Conservation (phyloP, 1,284 basidiomycete genomes). For the Erythrobasidium hasegawianum region DNA sequence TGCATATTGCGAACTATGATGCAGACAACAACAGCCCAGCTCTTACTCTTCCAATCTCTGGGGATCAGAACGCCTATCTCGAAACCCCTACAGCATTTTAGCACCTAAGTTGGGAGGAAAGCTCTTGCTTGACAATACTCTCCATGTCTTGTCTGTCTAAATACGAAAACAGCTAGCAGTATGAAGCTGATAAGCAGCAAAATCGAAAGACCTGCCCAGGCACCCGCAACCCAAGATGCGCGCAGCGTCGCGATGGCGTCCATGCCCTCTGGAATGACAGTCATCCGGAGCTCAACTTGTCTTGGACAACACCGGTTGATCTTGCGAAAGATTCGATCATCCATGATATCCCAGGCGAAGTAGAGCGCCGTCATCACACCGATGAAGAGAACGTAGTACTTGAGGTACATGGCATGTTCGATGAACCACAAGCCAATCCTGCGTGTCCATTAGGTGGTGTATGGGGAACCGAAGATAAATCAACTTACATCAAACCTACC, state of each 20-base stretch:
- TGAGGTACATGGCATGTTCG: constrained; percentile 62
- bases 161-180: constrained; percentile 25
- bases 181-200: constrained; percentile 33
- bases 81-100: no score
- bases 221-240: background rate
- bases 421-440: constrained; percentile 72
- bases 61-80: no score
- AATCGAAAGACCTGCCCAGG: constrained; percentile 25
- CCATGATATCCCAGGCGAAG: constrained; percentile 66
- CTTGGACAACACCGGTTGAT: constrained; percentile 19
- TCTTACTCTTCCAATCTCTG: no score
- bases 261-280: background rate
- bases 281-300: constrained; percentile 22
- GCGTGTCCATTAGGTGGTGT: background rate
- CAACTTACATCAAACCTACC: constrained; percentile 55
- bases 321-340: constrained; percentile 36
- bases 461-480: background rate
- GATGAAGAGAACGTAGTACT: constrained; percentile 70
- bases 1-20: no score
- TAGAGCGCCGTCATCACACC: constrained; percentile 92
- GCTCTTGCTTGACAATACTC: constrained; percentile 33
- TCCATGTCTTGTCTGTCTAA: constrained; percentile 34
- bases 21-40: no score
- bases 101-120: constrained; percentile 28
- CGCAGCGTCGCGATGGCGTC: constrained; percentile 11